A percentile compares a stretch with the other conserved stretches of the same genome.
Conservation (phyloP, 495 filamentous ascomycete genomes). For the Trichoderma virens region DNA sequence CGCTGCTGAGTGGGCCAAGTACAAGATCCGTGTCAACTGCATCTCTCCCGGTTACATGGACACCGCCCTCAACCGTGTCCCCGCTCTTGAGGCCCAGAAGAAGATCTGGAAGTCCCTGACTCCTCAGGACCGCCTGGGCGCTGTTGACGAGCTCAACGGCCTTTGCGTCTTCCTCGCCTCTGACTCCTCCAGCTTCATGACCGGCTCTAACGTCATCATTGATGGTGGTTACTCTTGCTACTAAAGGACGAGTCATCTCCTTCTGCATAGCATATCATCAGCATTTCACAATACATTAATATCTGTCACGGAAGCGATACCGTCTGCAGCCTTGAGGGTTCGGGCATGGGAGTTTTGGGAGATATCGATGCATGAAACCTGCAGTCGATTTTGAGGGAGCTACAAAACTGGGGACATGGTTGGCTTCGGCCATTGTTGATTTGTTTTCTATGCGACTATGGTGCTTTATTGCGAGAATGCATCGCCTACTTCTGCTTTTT, state of each 20-base stretch:
- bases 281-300: neutral
- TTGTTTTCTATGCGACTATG: neutral
- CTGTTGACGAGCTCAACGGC: slow-evolving; percentile 68
- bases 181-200: slow-evolving; percentile 68
- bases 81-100: slow-evolving; percentile 67
- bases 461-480: slow-evolving; percentile 1
- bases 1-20: slow-evolving; percentile 72
- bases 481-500: neutral
- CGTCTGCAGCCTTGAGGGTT: neutral
- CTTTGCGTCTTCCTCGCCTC: slow-evolving; percentile 71
- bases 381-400: neutral
- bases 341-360: neutral
- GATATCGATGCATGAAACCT: neutral
- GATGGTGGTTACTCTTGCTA: slow-evolving; percentile 54
- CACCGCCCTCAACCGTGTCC: slow-evolving; percentile 65
- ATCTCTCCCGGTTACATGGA: slow-evolving; percentile 80
- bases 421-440: neutral
- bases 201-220: slow-evolving; percentile 67
- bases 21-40: slow-evolving; percentile 67
- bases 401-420: neutral
- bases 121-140: slow-evolving; percentile 65
- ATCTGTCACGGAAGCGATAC: slow-evolving; percentile 1
- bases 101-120: slow-evolving; percentile 70
- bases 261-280: neutral
- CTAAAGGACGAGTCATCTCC: slow-evolving; percentile 17